phyloP scores from a whole-genome alignment of 768 basidiomycete species.

The Termitomyces sp. region DNA sequence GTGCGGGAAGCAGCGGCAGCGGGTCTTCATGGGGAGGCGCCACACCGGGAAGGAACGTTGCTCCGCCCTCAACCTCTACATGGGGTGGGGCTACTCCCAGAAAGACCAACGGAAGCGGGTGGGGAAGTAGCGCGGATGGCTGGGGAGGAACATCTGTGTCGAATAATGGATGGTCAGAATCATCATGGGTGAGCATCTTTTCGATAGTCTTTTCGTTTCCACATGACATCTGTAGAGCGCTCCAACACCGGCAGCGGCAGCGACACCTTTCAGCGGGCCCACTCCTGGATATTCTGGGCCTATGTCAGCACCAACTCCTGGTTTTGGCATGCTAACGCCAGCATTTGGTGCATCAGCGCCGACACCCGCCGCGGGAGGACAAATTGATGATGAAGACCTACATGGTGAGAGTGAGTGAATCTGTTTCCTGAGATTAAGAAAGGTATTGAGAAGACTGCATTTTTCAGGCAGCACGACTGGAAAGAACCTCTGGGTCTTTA shows the following conservation, averaged over 20 bases:
- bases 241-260: slow-evolving; percentile 48
- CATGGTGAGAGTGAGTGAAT: neutral
- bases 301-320: slow-evolving; percentile 15
- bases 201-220: neutral
- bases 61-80: slow-evolving; percentile 10
- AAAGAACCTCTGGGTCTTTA: slow-evolving; percentile 19
- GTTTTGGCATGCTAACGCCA: slow-evolving; percentile 2
- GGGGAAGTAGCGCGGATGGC: slow-evolving; percentile 22
- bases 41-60: slow-evolving; percentile 25
- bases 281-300: slow-evolving; percentile 27
- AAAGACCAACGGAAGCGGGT: slow-evolving; percentile 24
- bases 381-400: slow-evolving; percentile 4
- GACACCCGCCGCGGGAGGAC: slow-evolving; percentile 11
- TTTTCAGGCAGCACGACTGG: neutral
- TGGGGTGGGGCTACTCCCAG: slow-evolving; percentile 48
- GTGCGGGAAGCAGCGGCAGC: slow-evolving; percentile 48
- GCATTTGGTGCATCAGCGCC: slow-evolving; percentile 9
- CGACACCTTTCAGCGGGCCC: slow-evolving; percentile 24
- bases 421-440: neutral
- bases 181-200: slow-evolving; percentile 21
- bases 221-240: slow-evolving; percentile 32
- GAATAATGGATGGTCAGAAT: slow-evolving; percentile 21
- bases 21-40: slow-evolving; percentile 32
- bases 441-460: neutral
- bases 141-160: slow-evolving; percentile 9